phyloP scores from a whole-genome alignment of 768 basidiomycete species.

The Mycena galopus region DNA sequence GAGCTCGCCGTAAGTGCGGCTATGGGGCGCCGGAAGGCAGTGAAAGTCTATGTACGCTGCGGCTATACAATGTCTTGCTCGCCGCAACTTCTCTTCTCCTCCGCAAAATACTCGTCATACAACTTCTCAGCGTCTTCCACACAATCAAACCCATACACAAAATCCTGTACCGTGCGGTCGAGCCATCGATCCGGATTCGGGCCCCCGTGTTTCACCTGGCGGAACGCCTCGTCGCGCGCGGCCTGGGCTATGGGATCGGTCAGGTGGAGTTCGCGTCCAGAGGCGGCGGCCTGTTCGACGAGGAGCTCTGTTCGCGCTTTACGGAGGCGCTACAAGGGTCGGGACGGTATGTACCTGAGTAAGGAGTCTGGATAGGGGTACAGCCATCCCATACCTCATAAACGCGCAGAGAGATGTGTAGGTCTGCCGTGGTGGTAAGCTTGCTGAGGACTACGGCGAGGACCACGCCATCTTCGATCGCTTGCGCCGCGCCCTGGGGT shows the following conservation, averaged over 20 bases:
- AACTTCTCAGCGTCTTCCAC: slow-evolving; percentile 32
- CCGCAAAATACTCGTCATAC: slow-evolving; percentile 26
- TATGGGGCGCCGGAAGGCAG: too few relatives aligned
- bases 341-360: not conserved
- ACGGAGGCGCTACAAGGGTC: slow-evolving; percentile 31
- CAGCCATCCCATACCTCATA: slow-evolving; percentile 42
- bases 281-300: slow-evolving; percentile 37
- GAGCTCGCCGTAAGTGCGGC: too few relatives aligned
- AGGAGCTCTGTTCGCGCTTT: slow-evolving; percentile 38
- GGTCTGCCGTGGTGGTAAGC: slow-evolving; percentile 6
- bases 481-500: slow-evolving; percentile 53
- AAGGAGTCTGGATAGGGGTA: too few relatives aligned
- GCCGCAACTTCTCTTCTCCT: too few relatives aligned
- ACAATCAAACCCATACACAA: slow-evolving; percentile 39
- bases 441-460: slow-evolving; percentile 46
- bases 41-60: too few relatives aligned
- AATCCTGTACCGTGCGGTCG: slow-evolving; percentile 39
- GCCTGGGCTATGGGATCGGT: slow-evolving; percentile 35
- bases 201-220: slow-evolving; percentile 35
- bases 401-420: slow-evolving; percentile 33
- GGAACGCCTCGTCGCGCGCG: slow-evolving; percentile 39
- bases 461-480: slow-evolving; percentile 55
- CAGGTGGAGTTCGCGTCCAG: slow-evolving; percentile 33
- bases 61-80: too few relatives aligned
- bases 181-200: slow-evolving; percentile 37